Conservation (phyloP, 192 early-diverging fungal genomes). For the Fimicolochytrium jonesii region DNA sequence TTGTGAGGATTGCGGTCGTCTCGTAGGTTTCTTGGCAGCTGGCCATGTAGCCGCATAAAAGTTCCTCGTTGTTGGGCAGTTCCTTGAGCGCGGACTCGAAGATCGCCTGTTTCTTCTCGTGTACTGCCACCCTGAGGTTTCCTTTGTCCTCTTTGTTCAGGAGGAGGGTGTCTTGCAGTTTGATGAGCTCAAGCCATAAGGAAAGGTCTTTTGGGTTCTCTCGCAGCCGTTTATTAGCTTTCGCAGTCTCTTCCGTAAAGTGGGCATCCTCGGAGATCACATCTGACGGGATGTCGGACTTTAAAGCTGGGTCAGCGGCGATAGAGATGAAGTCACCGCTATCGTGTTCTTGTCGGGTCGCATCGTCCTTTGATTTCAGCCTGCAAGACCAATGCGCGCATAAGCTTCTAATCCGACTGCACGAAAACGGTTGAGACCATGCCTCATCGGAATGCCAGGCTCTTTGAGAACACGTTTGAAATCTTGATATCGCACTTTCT, state of each 20-base stretch:
- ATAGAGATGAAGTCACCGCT: too few species aligned
- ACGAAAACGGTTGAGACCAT: background rate
- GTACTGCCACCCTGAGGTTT: slow-evolving; percentile 13
- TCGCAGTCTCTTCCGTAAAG: slow-evolving; percentile 11
- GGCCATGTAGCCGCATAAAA: slow-evolving; percentile 30
- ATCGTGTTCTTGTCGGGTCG: too few species aligned
- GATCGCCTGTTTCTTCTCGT: slow-evolving; percentile 42
- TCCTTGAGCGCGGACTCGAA: slow-evolving; percentile 37
- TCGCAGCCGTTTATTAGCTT: slow-evolving; percentile 23
- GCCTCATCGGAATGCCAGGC: slow-evolving; percentile 12
- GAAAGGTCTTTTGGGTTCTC: slow-evolving; percentile 30
- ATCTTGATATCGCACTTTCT: slow-evolving; percentile 17
- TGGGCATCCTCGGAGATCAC: slow-evolving; percentile 25
- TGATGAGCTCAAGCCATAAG: slow-evolving; percentile 38
- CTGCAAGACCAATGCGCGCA: too few species aligned
- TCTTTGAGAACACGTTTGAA: slow-evolving; percentile 3
- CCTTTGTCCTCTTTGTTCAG: background rate
- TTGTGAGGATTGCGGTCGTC: slow-evolving; percentile 25
- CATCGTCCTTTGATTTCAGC: too few species aligned
- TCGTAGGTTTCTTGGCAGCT: slow-evolving; percentile 17
- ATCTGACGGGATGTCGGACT: too few species aligned
- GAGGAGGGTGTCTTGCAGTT: slow-evolving; percentile 39
- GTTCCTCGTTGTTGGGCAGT: slow-evolving; percentile 18
- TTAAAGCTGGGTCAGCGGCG: too few species aligned
- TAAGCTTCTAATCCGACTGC: too few species aligned